Conservation (phyloP, 176 grass and related monocot genomes). For the Lolium multiflorum region DNA sequence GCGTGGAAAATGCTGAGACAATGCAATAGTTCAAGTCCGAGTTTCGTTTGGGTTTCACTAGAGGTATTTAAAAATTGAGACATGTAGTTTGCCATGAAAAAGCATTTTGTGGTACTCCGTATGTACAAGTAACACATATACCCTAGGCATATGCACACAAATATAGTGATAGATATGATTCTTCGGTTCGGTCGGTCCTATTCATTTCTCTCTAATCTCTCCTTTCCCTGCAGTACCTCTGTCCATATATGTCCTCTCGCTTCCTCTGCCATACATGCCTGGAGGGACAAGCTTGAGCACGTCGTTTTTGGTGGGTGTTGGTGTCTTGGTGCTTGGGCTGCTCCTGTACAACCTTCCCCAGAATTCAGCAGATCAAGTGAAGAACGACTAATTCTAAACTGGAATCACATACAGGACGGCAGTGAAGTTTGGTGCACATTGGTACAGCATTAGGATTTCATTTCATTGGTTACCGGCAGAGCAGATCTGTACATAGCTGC, state of each 20-base stretch:
- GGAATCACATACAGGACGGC: not conserved
- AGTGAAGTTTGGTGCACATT: not conserved
- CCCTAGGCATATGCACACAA: not conserved
- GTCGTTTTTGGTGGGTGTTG: constrained; percentile 64
- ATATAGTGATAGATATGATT: not conserved
- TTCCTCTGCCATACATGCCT: constrained; percentile 76
- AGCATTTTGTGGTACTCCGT: not conserved
- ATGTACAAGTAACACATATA: constrained; percentile 11
- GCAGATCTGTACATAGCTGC: constrained; percentile 11
- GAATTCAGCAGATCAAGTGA: constrained; percentile 43
- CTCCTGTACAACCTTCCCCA: constrained; percentile 78
- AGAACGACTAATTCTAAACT: constrained; percentile 49
- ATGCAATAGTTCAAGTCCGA: not conserved
- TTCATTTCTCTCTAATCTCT: constrained; percentile 25
- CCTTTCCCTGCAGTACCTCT: constrained; percentile 63
- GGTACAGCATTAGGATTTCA: not conserved
- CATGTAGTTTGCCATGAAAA: not conserved
- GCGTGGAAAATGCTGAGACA: not conserved
- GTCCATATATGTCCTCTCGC: constrained; percentile 74
- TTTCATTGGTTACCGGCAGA: not conserved
- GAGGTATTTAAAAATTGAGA: not conserved
- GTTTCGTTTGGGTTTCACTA: not conserved
- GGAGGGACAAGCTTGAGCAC: constrained; percentile 65
- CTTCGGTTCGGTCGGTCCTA: not conserved
- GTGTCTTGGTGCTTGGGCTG: constrained; percentile 74